phyloP scores from a whole-genome alignment of 768 basidiomycete species.

The Ephemerocybe angulata region DNA sequence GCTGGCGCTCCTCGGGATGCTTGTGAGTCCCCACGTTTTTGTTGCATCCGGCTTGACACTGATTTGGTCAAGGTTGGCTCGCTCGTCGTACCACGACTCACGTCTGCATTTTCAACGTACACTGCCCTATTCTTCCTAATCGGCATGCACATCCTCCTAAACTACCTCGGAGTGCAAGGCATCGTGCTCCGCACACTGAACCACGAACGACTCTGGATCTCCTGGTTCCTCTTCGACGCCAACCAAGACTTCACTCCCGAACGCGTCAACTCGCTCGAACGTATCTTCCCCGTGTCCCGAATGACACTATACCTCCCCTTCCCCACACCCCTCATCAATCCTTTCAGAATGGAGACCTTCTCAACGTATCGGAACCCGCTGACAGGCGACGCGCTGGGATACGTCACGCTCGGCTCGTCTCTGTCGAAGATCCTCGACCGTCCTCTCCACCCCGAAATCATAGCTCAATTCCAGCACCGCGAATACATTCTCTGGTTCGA shows the following conservation, averaged over 20 bases:
- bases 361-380: constrained; percentile 32
- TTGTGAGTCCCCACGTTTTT: constrained; percentile 38
- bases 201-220: constrained; percentile 51
- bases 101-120: constrained; percentile 46
- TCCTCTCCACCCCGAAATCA: constrained; percentile 25
- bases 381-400: constrained; percentile 36
- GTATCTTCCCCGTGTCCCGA: constrained; percentile 1
- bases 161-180: constrained; percentile 58
- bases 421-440: constrained; percentile 31
- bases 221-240: constrained; percentile 42
- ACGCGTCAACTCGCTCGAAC: constrained; percentile 6
- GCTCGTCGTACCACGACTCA: constrained; percentile 53
- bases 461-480: constrained; percentile 34
- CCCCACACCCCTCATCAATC: constrained; percentile 34
- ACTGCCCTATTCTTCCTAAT: constrained; percentile 48
- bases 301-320: constrained; percentile 15
- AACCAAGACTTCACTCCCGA: constrained; percentile 6
- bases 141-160: constrained; percentile 50
- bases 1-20: constrained; percentile 60
- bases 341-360: constrained; percentile 38
- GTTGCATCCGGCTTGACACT: not conserved
- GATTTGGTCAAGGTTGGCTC: constrained; percentile 49
- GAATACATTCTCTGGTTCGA: constrained; percentile 60
- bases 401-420: constrained; percentile 49
- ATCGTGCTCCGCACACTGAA: constrained; percentile 58